Conservation (phyloP, 352 stramenopile genomes). For the Blastocystis sp. region DNA sequence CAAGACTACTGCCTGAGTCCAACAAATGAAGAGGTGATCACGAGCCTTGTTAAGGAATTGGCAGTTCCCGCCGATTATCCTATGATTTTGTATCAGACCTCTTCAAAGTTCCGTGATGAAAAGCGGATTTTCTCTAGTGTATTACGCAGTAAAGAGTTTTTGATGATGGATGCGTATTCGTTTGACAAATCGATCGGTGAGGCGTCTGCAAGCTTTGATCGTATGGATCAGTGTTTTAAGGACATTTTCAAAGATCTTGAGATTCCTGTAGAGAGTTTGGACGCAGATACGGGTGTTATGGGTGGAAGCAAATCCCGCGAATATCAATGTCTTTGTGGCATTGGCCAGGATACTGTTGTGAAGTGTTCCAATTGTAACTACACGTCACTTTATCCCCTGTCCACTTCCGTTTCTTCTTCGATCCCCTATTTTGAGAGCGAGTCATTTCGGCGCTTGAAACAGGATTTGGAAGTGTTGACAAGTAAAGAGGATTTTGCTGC, state of each 20-base stretch:
- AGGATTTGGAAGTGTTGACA: neutral
- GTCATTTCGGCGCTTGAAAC: neutral
- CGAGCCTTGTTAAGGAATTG: slow-evolving; percentile 26
- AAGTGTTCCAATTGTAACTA: slow-evolving; percentile 12
- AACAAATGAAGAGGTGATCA: slow-evolving; percentile 67
- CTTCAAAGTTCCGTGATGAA: slow-evolving; percentile 53
- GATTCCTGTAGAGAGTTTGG: slow-evolving; percentile 19
- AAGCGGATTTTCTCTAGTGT: slow-evolving; percentile 4
- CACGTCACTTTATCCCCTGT: neutral
- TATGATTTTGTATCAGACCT: slow-evolving; percentile 62
- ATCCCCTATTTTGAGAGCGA: slow-evolving; percentile 2
- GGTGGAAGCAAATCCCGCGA: slow-evolving; percentile 20
- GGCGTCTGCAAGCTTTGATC: slow-evolving; percentile 18
- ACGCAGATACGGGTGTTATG: slow-evolving; percentile 46
- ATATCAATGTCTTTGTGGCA: slow-evolving; percentile 41
- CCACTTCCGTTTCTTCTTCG: neutral
- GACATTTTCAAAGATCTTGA: slow-evolving; percentile 59
- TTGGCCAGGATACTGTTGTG: slow-evolving; percentile 21
- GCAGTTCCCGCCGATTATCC: slow-evolving; percentile 45
- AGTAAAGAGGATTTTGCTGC: slow-evolving; percentile 18
- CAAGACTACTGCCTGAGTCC: slow-evolving; percentile 64
- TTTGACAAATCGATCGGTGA: slow-evolving; percentile 37
- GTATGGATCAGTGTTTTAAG: neutral
- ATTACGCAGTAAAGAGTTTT: slow-evolving; percentile 55
- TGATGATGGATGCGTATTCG: slow-evolving; percentile 62